A percentile compares a stretch with the other conserved stretches of the same genome.
These are phyloP conservation scores for Pulveroboletus sp. DNA, from an alignment of 768 basidiomycete species.

Conservation along the genomic window DNA sequence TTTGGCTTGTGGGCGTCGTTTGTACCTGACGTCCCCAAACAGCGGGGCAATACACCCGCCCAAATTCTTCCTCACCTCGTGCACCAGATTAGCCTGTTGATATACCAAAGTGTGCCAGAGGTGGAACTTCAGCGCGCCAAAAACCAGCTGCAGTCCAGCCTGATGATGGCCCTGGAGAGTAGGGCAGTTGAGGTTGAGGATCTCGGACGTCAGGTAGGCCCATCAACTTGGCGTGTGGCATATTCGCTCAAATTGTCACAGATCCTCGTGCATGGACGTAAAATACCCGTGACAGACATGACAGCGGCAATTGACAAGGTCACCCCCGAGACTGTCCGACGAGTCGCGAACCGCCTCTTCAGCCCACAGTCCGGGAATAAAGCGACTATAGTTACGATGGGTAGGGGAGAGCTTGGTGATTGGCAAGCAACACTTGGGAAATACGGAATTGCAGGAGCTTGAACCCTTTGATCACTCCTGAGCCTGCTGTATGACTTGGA, in stretches of 20 bases:
- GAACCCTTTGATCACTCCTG: background rate
- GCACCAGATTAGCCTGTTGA: slow-evolving; percentile 80
- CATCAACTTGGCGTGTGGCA: background rate
- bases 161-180: slow-evolving; percentile 95
- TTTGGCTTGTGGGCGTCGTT: slow-evolving; percentile 92
- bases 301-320: slow-evolving; percentile 80
- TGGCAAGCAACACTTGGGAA: slow-evolving; percentile 61
- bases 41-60: slow-evolving; percentile 58
- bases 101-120: slow-evolving; percentile 64
- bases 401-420: slow-evolving; percentile 71
- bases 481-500: background rate
- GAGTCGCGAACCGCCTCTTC: slow-evolving; percentile 77
- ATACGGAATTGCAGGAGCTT: slow-evolving; percentile 57
- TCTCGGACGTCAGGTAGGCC: slow-evolving; percentile 78
- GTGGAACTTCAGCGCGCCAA: slow-evolving; percentile 83
- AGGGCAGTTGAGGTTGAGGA: slow-evolving; percentile 84
- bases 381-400: slow-evolving; percentile 83
- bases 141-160: slow-evolving; percentile 89
- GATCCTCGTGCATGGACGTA: slow-evolving; percentile 85
- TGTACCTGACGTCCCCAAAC: slow-evolving; percentile 57
- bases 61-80: slow-evolving; percentile 83
- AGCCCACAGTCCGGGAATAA: slow-evolving; percentile 58
- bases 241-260: slow-evolving; percentile 24
- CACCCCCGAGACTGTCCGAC: slow-evolving; percentile 62
- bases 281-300: slow-evolving; percentile 90